Evolutionary conservation across 2,329 filamentous ascomycete species (phyloP).

Genomic region (Zymoseptoria tritici): DNA sequence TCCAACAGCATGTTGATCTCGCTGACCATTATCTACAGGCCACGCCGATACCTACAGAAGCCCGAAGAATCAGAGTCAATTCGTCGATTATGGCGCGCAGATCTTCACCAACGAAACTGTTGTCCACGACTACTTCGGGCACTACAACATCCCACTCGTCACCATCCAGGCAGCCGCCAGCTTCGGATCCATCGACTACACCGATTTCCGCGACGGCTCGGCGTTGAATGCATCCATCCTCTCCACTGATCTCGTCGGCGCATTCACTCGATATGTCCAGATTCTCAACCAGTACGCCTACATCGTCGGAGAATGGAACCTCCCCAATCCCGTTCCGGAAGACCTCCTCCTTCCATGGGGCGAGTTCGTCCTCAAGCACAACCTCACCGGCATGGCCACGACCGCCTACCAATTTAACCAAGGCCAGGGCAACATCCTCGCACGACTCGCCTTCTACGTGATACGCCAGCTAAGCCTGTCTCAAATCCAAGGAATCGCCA

Average conservation of each 20-base stretch:
- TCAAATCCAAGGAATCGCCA: background rate
- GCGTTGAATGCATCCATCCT: background rate
- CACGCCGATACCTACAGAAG: slow-evolving; percentile 44
- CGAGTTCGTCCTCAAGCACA: slow-evolving; percentile 43
- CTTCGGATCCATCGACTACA: background rate
- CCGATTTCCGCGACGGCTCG: background rate
- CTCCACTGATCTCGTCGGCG: background rate
- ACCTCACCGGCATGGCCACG: slow-evolving; percentile 36
- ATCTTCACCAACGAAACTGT: slow-evolving; percentile 37
- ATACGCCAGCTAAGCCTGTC: slow-evolving; percentile 18
- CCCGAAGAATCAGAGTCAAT: slow-evolving; percentile 25
- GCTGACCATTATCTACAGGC: slow-evolving; percentile 22
- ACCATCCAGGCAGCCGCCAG: background rate
- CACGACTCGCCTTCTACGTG: slow-evolving; percentile 40
- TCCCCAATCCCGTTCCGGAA: slow-evolving; percentile 38
- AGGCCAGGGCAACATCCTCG: slow-evolving; percentile 41
- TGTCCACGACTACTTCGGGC: slow-evolving; percentile 39
- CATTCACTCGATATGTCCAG: background rate
- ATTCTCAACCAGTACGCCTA: slow-evolving; percentile 22
- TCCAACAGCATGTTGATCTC: background rate
- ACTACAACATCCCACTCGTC: slow-evolving; percentile 35
- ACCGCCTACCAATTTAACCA: slow-evolving; percentile 37
- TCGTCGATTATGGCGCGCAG: slow-evolving; percentile 33
- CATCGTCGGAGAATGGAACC: slow-evolving; percentile 29
- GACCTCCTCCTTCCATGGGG: slow-evolving; percentile 45